Evolutionary conservation across 2,329 filamentous ascomycete species (phyloP).

Genomic region (Tolypocladium cylindrosporum): DNA sequence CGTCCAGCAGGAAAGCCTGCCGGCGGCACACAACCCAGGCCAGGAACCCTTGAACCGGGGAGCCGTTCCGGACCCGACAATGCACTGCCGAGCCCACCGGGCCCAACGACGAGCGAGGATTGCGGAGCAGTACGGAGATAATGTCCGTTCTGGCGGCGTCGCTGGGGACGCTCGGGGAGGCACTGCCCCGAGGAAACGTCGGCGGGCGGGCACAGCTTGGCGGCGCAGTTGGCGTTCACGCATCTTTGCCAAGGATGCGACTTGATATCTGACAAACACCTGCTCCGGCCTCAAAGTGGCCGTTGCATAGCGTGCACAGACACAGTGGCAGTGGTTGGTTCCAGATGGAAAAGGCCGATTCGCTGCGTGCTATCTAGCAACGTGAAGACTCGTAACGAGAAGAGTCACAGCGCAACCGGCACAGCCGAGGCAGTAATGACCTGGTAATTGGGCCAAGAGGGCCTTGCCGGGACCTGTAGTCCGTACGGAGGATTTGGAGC

Average conservation of each 20-base stretch:
- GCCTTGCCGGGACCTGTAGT: not conserved
- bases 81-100: not conserved
- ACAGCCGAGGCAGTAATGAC: not conserved
- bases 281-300: not conserved
- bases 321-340: not conserved
- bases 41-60: not conserved
- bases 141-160: not conserved
- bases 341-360: not conserved
- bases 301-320: not conserved
- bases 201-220: not conserved
- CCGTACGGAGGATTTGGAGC: not conserved
- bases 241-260: not conserved
- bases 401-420: not conserved
- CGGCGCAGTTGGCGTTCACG: not conserved
- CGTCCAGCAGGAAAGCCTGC: no score
- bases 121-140: no score
- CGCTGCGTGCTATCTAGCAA: not conserved
- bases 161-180: no score
- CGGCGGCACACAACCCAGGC: not conserved
- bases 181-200: no score
- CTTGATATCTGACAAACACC: not conserved
- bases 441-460: no score
- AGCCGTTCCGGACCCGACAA: not conserved
- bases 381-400: not conserved
- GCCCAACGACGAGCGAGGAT: not conserved